Conservation (phyloP, 2,329 filamentous ascomycete genomes). For the Teratosphaeriaceae sp. region DNA sequence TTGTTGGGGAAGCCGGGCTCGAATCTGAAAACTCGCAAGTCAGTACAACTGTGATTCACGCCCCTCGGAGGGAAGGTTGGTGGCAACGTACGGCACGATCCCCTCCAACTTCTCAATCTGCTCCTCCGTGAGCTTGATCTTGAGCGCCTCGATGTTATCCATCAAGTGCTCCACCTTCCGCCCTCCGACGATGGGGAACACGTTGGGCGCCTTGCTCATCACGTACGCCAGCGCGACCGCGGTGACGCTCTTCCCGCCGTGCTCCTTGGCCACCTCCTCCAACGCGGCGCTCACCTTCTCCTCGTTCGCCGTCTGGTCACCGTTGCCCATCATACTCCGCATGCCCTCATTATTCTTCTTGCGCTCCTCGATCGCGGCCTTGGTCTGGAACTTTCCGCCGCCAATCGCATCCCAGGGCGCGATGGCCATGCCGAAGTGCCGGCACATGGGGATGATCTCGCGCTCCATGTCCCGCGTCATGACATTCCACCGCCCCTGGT, state of each 20-base stretch:
- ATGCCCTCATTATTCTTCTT: constrained; percentile 31
- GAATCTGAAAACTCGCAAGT: constrained; percentile 36
- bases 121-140: constrained; percentile 50
- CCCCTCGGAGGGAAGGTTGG: neutral
- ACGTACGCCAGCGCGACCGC: constrained; percentile 59
- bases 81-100: constrained; percentile 35
- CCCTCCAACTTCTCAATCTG: constrained; percentile 62
- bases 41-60: neutral
- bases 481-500: constrained; percentile 36
- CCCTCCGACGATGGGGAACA: constrained; percentile 67
- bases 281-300: constrained; percentile 50
- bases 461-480: constrained; percentile 39
- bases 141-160: constrained; percentile 62
- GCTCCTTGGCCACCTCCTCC: constrained; percentile 51
- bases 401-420: constrained; percentile 50
- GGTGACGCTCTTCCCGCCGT: constrained; percentile 36
- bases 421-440: constrained; percentile 39
- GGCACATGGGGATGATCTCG: constrained; percentile 41
- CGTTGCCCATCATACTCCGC: constrained; percentile 18
- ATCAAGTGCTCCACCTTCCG: constrained; percentile 63
- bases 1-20: constrained; percentile 61
- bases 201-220: constrained; percentile 53
- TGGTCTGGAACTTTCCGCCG: constrained; percentile 37
- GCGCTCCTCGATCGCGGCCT: constrained; percentile 40
- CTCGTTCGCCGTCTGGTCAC: constrained; percentile 38